Evolutionary conservation across 495 filamentous ascomycete genomes (phyloP).

Genomic region (Umbilicaria muhlenbergii): DNA sequence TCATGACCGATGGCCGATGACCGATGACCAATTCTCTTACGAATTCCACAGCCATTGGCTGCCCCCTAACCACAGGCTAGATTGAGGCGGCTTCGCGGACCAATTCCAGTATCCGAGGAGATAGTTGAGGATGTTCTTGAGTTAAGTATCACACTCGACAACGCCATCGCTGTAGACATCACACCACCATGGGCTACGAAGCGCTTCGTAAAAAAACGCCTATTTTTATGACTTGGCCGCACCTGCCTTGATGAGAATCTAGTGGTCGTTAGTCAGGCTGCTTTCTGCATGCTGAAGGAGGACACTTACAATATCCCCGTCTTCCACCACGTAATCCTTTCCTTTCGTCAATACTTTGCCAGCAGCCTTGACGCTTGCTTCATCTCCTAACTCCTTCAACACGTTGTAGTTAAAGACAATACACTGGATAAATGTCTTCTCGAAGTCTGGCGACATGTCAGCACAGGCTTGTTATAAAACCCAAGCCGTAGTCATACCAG

Average conservation of each 20-base stretch:
- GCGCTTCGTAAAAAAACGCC: not conserved
- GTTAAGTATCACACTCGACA: too few species aligned
- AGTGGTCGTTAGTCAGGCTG: constrained; percentile 22
- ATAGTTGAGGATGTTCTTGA: too few species aligned
- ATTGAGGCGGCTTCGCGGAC: too few species aligned
- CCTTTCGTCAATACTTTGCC: constrained; percentile 98
- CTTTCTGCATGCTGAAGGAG: constrained; percentile 14
- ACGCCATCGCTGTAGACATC: not conserved
- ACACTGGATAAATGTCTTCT: constrained; percentile 98
- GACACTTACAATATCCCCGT: constrained; percentile 40
- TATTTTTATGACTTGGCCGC: constrained; percentile 60
- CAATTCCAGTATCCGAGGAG: too few species aligned
- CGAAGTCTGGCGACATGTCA: constrained; percentile 52
- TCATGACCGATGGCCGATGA: too few species aligned
- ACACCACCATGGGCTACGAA: not conserved
- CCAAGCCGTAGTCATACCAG: constrained; percentile 18
- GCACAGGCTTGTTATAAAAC: not conserved
- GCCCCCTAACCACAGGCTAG: too few species aligned
- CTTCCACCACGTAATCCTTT: constrained; percentile 85
- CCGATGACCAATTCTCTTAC: too few species aligned
- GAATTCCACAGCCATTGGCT: too few species aligned
- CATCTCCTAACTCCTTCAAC: constrained; percentile 54
- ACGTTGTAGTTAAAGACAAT: constrained; percentile 66
- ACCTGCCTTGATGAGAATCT: constrained; percentile 85
- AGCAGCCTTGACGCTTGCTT: constrained; percentile 73